Conservation (phyloP, 345 rosid species). For the Heritiera littoralis region DNA sequence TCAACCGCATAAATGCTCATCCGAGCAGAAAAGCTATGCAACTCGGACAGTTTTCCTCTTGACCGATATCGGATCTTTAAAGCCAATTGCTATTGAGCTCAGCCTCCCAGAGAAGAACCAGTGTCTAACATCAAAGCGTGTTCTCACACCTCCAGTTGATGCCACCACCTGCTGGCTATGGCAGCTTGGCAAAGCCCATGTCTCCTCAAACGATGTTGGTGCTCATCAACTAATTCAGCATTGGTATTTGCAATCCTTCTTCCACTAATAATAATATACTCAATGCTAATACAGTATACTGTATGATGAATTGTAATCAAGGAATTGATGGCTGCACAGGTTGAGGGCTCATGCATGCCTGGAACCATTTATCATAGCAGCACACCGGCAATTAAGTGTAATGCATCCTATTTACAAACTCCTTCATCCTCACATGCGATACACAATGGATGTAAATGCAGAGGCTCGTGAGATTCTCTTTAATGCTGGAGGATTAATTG, state of each 20-base stretch:
- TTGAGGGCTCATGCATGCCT: constrained; percentile 78
- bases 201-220: constrained; percentile 86
- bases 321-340: constrained; percentile 7
- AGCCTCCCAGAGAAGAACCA: constrained; percentile 50
- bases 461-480: constrained; percentile 70
- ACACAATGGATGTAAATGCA: constrained; percentile 84
- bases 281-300: neutral
- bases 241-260: constrained; percentile 39
- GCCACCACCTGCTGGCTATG: constrained; percentile 83
- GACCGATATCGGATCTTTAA: constrained; percentile 66
- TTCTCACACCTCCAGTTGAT: constrained; percentile 69
- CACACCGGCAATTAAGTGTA: constrained; percentile 83
- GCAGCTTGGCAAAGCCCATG: constrained; percentile 93
- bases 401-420: constrained; percentile 92
- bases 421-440: constrained; percentile 93
- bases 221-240: constrained; percentile 90
- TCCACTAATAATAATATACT: neutral
- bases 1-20: constrained; percentile 68
- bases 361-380: constrained; percentile 92
- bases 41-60: constrained; percentile 78
- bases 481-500: constrained; percentile 83
- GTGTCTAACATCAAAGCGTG: constrained; percentile 54
- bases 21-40: constrained; percentile 87
- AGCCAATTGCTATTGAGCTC: constrained; percentile 90
- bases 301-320: neutral